Percentiles rank a stretch among this genome's conserved stretches.
phyloP scores from a whole-genome alignment of 164 flowering plant species.

The Piper longum region DNA sequence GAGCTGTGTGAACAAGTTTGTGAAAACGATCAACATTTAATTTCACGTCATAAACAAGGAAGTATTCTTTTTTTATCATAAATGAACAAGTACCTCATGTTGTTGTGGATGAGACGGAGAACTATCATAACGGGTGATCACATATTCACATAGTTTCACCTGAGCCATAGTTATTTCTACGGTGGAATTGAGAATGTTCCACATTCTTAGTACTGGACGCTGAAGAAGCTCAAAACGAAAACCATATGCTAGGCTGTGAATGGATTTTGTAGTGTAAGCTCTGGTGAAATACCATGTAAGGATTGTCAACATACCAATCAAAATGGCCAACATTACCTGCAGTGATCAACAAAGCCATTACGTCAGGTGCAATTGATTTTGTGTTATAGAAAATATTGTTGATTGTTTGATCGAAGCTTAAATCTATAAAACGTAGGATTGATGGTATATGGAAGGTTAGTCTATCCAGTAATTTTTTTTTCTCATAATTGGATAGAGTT shows the following conservation, averaged over 20 bases:
- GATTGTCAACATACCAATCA: constrained; percentile 80
- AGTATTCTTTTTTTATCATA: neutral
- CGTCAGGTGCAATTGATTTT: too few species aligned
- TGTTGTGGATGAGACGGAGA: constrained; percentile 46
- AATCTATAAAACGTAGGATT: too few species aligned
- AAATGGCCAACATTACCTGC: constrained; percentile 94
- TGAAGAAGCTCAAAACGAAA: constrained; percentile 90
- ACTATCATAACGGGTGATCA: constrained; percentile 42
- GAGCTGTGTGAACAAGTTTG: constrained; percentile 29
- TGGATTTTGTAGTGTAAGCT: constrained; percentile 67
- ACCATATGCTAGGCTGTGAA: constrained; percentile 72
- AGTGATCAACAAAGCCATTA: constrained; percentile 3
- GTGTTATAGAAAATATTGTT: too few species aligned
- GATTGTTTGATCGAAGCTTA: too few species aligned
- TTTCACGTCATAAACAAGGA: neutral
- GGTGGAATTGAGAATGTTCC: constrained; percentile 88
- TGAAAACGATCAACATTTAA: neutral
- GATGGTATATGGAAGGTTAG: too few species aligned
- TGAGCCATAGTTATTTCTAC: constrained; percentile 80
- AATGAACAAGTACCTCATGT: constrained; percentile 48
- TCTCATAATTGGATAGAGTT: too few species aligned
- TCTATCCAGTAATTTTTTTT: too few species aligned
- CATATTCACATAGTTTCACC: constrained; percentile 84
- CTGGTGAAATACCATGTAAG: constrained; percentile 93
- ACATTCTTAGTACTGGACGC: constrained; percentile 82